These are phyloP conservation scores for Mycena kentingensis DNA, from an alignment of 768 basidiomycete genomes.

Conservation along the genomic window DNA sequence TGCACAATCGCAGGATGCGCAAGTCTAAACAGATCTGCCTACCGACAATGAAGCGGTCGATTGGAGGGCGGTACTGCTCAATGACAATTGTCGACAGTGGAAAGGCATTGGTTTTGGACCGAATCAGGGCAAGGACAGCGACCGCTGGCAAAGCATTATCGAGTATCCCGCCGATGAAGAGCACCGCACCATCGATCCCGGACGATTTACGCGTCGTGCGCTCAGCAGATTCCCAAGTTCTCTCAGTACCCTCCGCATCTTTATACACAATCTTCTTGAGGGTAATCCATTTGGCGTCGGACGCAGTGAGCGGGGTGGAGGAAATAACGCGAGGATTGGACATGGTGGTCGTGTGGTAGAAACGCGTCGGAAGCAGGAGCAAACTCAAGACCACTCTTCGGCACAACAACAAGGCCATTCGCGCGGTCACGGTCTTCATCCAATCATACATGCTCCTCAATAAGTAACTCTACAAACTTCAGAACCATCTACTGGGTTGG, in stretches of 20 bases:
- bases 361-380: not conserved
- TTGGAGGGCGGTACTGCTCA: constrained; percentile 90
- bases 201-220: constrained; percentile 75
- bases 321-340: constrained; percentile 43
- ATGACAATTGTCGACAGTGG: constrained; percentile 80
- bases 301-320: constrained; percentile 48
- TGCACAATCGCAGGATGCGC: constrained; percentile 4
- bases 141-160: constrained; percentile 56
- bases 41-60: constrained; percentile 78
- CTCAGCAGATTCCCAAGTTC: constrained; percentile 88
- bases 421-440: too few relatives aligned
- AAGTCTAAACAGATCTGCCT: constrained; percentile 11
- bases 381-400: not conserved
- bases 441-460: too few relatives aligned
- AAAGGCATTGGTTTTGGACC: constrained; percentile 72
- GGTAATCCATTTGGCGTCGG: constrained; percentile 82
- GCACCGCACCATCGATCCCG: constrained; percentile 72
- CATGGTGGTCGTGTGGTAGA: constrained; percentile 9
- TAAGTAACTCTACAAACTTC: too few relatives aligned
- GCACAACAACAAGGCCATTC: not conserved
- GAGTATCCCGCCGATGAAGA: not conserved
- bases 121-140: constrained; percentile 78
- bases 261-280: constrained; percentile 80
- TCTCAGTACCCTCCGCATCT: constrained; percentile 77
- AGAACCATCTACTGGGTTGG: constrained; percentile 60